Conservation (phyloP, 2,329 filamentous ascomycete genomes). For the Epichloe festucae region DNA sequence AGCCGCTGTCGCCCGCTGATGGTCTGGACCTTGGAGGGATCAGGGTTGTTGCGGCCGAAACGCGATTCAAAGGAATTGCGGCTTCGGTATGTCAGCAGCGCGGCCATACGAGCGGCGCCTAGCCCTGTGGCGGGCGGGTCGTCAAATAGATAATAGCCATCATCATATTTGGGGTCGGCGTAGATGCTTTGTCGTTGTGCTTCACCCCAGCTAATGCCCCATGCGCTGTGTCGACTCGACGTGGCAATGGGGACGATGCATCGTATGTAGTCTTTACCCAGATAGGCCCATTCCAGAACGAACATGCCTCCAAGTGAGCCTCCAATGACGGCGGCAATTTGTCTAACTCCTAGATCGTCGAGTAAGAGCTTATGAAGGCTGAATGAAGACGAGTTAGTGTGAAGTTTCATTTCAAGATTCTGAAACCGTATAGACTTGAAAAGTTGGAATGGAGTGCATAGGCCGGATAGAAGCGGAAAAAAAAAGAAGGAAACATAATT, state of each 20-base stretch:
- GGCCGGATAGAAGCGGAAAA: neutral
- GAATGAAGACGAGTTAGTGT: constrained; percentile 31
- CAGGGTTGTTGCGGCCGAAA: constrained; percentile 85
- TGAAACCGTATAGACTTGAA: too few relatives aligned
- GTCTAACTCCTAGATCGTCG: constrained; percentile 66
- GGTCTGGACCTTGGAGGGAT: constrained; percentile 69
- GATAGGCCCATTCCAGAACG: constrained; percentile 83
- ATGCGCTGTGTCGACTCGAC: constrained; percentile 72
- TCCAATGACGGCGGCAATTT: constrained; percentile 67
- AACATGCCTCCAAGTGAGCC: constrained; percentile 85
- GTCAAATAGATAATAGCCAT: constrained; percentile 82
- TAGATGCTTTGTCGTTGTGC: constrained; percentile 90
- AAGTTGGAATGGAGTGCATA: too few relatives aligned
- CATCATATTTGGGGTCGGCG: constrained; percentile 94
- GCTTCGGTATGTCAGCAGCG: constrained; percentile 87
- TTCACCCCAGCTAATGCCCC: constrained; percentile 86
- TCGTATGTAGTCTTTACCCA: constrained; percentile 74
- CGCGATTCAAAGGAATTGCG: constrained; percentile 93
- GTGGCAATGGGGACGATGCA: constrained; percentile 75
- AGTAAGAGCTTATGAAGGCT: constrained; percentile 69
- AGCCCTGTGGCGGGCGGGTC: constrained; percentile 80
- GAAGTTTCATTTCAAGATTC: neutral
- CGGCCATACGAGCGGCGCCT: constrained; percentile 91
- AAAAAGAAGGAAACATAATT: neutral
- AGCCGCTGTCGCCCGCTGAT: constrained; percentile 57